Conservation (phyloP, 2,329 filamentous ascomycete species). For the Dendrostoma leiphaemia region DNA sequence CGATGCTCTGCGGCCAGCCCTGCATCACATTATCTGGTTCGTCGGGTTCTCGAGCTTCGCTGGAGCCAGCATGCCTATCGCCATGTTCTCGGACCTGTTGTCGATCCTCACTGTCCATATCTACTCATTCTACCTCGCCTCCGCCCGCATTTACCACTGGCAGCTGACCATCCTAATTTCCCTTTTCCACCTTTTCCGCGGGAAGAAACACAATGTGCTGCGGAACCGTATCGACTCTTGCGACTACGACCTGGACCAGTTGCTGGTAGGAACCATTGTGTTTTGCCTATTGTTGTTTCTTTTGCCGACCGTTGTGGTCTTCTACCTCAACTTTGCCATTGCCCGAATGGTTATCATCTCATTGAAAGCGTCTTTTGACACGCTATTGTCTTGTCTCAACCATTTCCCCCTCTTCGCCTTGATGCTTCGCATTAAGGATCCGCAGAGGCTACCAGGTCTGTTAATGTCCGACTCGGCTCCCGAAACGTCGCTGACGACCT, state of each 20-base stretch:
- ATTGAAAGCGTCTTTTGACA: conserved; percentile 88
- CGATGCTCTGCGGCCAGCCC: conserved; percentile 68
- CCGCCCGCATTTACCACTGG: conserved; percentile 97
- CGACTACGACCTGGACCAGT: conserved; percentile 96
- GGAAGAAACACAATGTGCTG: conserved; percentile 95
- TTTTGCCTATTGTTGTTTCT: conserved; percentile 96
- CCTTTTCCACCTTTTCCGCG: conserved; percentile 96
- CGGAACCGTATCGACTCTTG: conserved; percentile 98
- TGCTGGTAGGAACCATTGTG: conserved; percentile 91
- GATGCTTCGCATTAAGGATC: conserved; percentile 95
- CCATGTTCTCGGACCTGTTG: conserved; percentile 89
- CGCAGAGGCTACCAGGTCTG: conserved; percentile 77
- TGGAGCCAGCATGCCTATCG: conserved; percentile 94
- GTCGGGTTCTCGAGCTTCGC: conserved; percentile 94
- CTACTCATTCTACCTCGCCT: conserved; percentile 96
- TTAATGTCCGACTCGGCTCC: neutral
- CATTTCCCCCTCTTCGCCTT: conserved; percentile 97
- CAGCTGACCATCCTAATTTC: conserved; percentile 95
- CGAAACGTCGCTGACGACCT: conserved; percentile 20
- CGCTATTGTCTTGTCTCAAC: conserved; percentile 87
- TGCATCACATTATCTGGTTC: conserved; percentile 87
- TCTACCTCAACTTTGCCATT: conserved; percentile 93
- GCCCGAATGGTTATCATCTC: conserved; percentile 94
- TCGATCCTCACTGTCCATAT: conserved; percentile 93
- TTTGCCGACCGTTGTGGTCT: conserved; percentile 90